Base-by-base conservation (phyloP, 768 basidiomycete species). In the Scleroderma citrinum region DNA sequence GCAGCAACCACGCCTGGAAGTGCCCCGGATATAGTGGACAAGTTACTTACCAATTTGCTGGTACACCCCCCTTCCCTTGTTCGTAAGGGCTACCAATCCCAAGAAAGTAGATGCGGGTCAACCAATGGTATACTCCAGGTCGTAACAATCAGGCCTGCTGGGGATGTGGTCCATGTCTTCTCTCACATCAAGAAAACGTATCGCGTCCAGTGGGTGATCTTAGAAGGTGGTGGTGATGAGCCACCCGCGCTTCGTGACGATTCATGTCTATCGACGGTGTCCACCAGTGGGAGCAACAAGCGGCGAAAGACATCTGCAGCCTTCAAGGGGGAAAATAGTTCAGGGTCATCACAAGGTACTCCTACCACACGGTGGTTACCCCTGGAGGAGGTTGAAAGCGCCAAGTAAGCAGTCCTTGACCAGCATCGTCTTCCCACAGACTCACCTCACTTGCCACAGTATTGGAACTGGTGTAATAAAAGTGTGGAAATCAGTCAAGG, bases 141-240 rank as follows among this genome's bases (percentile, higher is more conserved):
- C 19, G 56, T 68, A 34, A 68, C 72, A 50, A 70, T 83, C 46
- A 68, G 69, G 49, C 69, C 76, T 17, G 80, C 72, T 19, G 83
- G 84, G 11, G 77, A 85, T 51, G 80, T 94, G 32, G 49, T 83
- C 3, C 92, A 95, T 59, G 70, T 91, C 41, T 96, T 96, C 68
- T 92, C 89, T 8, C 93, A 97, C 62, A 88, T 94, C 61, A 81
- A 73, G 58, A 92, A 93, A 71, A 92, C 87, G 12, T 94, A 87
- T 61, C 76, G 82, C 49, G 74, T 80, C 16, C 81, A 83, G 55
- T 87, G 85, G 85, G 79, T 85, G 31, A 53, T 85, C 23, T 53
- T 89, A 36, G 74, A 78, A 56, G 83, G 85, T 20, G 81, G 81
- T 14, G 59, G 63, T 17, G 55, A 61, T 12, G 70, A 67, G n/a